Base-by-base conservation (phyloP, 345 rosid genomes). In the Eutrema japonicum region DNA sequence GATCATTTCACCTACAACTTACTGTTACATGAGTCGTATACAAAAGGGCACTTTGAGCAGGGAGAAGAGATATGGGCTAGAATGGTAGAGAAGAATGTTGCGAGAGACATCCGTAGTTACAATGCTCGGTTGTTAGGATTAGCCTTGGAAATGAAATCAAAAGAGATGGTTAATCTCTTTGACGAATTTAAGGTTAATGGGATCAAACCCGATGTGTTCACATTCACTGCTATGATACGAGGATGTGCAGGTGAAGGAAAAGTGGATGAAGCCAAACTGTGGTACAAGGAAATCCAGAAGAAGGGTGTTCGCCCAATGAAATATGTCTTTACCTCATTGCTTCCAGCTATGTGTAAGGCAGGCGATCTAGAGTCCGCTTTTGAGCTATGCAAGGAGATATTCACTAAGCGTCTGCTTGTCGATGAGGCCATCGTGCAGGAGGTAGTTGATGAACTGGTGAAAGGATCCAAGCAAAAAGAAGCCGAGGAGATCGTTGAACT, bases 61-160 rank as follows among this genome's bases (percentile, higher is more conserved):
- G 96, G 90, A n/a, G 91, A 87, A 77, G 70, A 69, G 75, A 78
- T 86, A 9, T 89, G 92, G 96, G 48, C 37, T 49, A 65, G 64
- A 68, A 88, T 88, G 91, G 27, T 66, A 71, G 78, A 77, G 63
- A 85, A 73, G 74, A 62, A 76, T 55, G 75, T 87, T 43, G 71
- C 7, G 26, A 87, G 83, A 60, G 83, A 85, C 75, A 22, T 76
- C 48, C 76, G 85, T 64, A 90, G 89, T 73, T 87, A 87, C 75
- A 87, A 87, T 75, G 72, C 87, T 13, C 79, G 66, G 76, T 62
- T 92, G 73, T 13, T 76, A 4, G 95, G 96, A 41, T 74, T 88
- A 79, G 81, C 79, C 18, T 12, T 47, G 5, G 83, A 70, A 63
- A 83, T 58, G 66, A 79, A 75, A 77, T 72, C 73, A 58, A 41